Conservation (phyloP, 2,329 filamentous ascomycete genomes). For the Verticillium isaacii region DNA sequence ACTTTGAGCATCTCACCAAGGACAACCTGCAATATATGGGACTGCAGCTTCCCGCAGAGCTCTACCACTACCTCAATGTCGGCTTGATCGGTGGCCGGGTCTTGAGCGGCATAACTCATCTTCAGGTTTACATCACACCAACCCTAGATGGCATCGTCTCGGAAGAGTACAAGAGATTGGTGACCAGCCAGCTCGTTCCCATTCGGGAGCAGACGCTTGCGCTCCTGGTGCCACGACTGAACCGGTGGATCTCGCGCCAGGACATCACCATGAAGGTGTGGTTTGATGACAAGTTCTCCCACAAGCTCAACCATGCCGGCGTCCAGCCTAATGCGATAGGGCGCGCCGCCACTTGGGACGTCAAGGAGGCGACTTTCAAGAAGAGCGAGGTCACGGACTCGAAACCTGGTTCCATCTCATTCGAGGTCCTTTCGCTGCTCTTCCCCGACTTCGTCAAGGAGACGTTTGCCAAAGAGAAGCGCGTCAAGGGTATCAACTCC, state of each 20-base stretch:
- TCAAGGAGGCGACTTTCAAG: conserved; percentile 54
- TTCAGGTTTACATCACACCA: conserved; percentile 73
- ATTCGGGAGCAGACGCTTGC: conserved; percentile 73
- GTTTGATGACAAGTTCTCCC: conserved; percentile 69
- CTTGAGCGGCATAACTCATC: conserved; percentile 76
- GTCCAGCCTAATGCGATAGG: conserved; percentile 42
- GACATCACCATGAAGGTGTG: conserved; percentile 75
- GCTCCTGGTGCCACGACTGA: conserved; percentile 72
- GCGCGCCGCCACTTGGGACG: conserved; percentile 62
- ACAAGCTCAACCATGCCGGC: conserved; percentile 60
- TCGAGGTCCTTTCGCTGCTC: conserved; percentile 63
- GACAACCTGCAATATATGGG: conserved; percentile 89
- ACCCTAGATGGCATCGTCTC: conserved; percentile 81
- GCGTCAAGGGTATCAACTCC: conserved; percentile 58
- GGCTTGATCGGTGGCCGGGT: conserved; percentile 77
- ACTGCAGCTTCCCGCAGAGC: conserved; percentile 81
- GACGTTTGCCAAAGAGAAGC: conserved; percentile 57
- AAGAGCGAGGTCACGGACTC: background rate
- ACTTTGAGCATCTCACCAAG: conserved; percentile 67
- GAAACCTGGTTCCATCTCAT: conserved; percentile 42
- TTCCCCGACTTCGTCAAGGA: conserved; percentile 65
- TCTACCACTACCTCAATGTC: conserved; percentile 83
- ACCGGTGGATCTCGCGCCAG: conserved; percentile 79
- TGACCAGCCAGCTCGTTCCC: conserved; percentile 68
- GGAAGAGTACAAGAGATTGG: conserved; percentile 73